A percentile compares a stretch with the other conserved stretches of the same genome.
These are phyloP conservation scores for Odonthalia washingtoniensis DNA, from an alignment of 31 red algal species.

Conservation along the genomic window DNA sequence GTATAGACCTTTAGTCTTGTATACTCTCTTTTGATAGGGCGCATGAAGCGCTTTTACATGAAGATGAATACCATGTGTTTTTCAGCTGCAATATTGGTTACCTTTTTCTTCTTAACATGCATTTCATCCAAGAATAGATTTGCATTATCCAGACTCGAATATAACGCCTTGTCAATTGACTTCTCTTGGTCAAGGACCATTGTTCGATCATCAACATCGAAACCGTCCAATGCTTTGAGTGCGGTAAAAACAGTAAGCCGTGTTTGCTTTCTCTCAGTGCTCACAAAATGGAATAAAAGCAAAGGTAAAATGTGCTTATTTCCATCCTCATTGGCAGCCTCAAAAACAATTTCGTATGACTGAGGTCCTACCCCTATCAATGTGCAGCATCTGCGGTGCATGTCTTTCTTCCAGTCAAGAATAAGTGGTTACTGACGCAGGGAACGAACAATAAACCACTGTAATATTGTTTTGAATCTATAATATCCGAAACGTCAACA, in stretches of 20 bases:
- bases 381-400: too few species aligned
- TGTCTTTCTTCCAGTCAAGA: background rate
- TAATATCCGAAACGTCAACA: slow-evolving; percentile 16
- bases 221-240: too few species aligned
- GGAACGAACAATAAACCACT: slow-evolving; percentile 3
- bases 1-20: background rate
- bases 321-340: background rate
- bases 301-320: slow-evolving; percentile 15
- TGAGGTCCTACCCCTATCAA: slow-evolving; percentile 2
- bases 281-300: slow-evolving; percentile 40
- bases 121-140: too few species aligned
- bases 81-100: too few species aligned
- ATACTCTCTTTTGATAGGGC: background rate
- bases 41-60: background rate
- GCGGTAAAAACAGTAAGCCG: slow-evolving; percentile 50
- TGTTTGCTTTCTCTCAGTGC: background rate
- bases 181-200: too few species aligned
- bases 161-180: too few species aligned
- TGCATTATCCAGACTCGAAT: too few species aligned
- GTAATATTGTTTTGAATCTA: background rate
- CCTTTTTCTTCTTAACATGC: too few species aligned
- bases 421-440: background rate
- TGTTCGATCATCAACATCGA: too few species aligned
- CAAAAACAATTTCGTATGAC: background rate
- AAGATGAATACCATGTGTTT: too few species aligned